Percentiles rank a stretch among this genome's conserved stretches.
These are phyloP conservation scores for Murraya paniculata DNA, from an alignment of 345 rosid species.

Conservation along the genomic window DNA sequence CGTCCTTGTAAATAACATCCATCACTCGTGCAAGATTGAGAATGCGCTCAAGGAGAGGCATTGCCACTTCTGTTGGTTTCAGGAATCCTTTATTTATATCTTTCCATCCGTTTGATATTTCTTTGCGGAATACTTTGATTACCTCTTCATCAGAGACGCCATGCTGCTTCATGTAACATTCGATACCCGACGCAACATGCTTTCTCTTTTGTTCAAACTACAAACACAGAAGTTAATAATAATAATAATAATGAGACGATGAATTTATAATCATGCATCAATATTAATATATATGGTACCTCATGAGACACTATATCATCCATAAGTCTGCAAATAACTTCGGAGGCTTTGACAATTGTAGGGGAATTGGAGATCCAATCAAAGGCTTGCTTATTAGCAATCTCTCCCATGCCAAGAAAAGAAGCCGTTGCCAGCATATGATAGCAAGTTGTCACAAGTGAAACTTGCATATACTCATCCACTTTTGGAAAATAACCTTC, in stretches of 20 bases:
- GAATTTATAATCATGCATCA: background rate
- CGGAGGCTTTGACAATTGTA: slow-evolving; percentile 5
- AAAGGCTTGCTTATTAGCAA: slow-evolving; percentile 2
- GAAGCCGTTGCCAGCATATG: background rate
- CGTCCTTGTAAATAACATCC: slow-evolving; percentile 21
- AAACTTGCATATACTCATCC: slow-evolving; percentile 28
- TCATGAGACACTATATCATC: background rate
- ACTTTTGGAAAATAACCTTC: slow-evolving; percentile 19
- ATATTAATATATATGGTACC: slow-evolving; percentile 17
- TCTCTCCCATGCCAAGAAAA: slow-evolving; percentile 15
- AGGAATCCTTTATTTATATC: slow-evolving; percentile 25
- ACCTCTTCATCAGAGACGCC: slow-evolving; percentile 6
- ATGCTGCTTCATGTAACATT: slow-evolving; percentile 22
- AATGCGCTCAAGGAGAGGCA: slow-evolving; percentile 12
- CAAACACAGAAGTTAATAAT: background rate
- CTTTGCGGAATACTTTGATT: background rate
- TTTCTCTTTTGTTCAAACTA: slow-evolving; percentile 27
- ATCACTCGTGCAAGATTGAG: slow-evolving; percentile 20
- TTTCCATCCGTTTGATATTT: slow-evolving; percentile 20
- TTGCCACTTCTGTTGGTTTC: background rate
- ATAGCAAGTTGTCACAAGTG: slow-evolving; percentile 11
- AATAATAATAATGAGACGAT: background rate
- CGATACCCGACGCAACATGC: slow-evolving; percentile 16
- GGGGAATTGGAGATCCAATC: slow-evolving; percentile 18
- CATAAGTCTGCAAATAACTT: too few species aligned